Percentiles rank a stretch among this genome's conserved stretches.
Evolutionary conservation across 2,329 filamentous ascomycete genomes (phyloP).

Genomic region (Aureobasidium sp.): DNA sequence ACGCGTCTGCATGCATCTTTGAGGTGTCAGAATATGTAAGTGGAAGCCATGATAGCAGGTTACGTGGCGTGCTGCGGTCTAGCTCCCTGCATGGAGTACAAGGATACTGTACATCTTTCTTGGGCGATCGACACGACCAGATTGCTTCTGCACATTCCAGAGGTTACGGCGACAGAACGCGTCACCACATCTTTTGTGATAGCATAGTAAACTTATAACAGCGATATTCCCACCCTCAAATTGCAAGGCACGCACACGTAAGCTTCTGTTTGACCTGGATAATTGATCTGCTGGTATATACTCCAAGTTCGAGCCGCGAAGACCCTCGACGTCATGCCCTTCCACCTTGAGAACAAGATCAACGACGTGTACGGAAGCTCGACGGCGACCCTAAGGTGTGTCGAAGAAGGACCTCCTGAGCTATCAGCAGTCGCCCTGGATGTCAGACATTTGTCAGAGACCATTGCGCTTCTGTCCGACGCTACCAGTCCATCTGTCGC

Average conservation of each 20-base stretch:
- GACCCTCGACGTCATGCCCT: constrained; percentile 3
- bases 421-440: not conserved
- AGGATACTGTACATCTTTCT: constrained; percentile 7
- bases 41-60: not conserved
- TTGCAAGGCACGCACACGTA: not conserved
- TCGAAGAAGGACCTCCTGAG: not conserved
- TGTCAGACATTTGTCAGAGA: not conserved
- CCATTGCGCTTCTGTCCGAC: not conserved
- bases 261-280: no score
- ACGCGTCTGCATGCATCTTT: not conserved
- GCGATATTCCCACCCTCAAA: not conserved
- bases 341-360: constrained; percentile 5
- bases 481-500: not conserved
- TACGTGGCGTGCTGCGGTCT: constrained; percentile 8
- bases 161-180: constrained; percentile 1
- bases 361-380: not conserved
- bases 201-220: not conserved
- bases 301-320: not conserved
- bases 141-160: constrained; percentile 4
- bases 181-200: constrained; percentile 4
- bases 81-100: constrained; percentile 5
- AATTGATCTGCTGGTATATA: no score
- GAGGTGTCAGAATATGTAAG: not conserved
- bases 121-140: constrained; percentile 14
- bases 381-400: not conserved